Base-by-base conservation (phyloP, 1,284 basidiomycete species). In the Tilletia caries region DNA sequence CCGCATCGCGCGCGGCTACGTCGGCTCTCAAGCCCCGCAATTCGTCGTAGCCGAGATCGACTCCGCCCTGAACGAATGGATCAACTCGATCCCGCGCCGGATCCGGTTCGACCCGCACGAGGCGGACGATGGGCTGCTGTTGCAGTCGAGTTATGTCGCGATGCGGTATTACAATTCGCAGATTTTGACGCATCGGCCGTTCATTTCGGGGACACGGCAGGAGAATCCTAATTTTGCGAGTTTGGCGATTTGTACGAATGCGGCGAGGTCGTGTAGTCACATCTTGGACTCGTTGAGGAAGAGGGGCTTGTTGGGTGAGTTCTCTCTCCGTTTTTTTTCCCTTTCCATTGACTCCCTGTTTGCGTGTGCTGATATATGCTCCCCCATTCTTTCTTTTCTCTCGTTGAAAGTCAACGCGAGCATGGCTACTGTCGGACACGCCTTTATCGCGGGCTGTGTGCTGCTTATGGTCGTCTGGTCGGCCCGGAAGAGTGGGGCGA, bases 191-290 rank as follows among this genome's bases (percentile, higher is more conserved):
- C 79, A 80, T 48, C 72, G 79, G n/a, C 79, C 79, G 2, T 80
- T 78, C 70, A 77, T 80, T 58, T 70, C 74, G n/a, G 73, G 71
- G n/a, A 69, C 71, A 29, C 77, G 75, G 69, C 67, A 70, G 0
- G 71, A 32, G n/a, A 73, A 73, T 44, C 72, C 79, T 68, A 80
- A 77, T 34, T 80, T 78, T 70, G 76, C 78, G 18, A 79, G 78
- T 3, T 73, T 80, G 20, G 79, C 79, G 66, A 80, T 80, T 50
- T 76, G 74, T 68, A 79, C 79, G 67, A 80, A 80, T 48, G 77
- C 79, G 2, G 75, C 79, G 2, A 71, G 78, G 29, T 77, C 74
- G 65, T 75, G 73, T 29, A 75, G 75, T 58, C 78, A 80, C 33
- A 66, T 80, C 20, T 60, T 75, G 27, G 64, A 69, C 66, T 74